Percentiles rank a stretch among this genome's conserved stretches.
Conservation (phyloP, 2,329 filamentous ascomycete genomes). For the Colletotrichum incanum region DNA sequence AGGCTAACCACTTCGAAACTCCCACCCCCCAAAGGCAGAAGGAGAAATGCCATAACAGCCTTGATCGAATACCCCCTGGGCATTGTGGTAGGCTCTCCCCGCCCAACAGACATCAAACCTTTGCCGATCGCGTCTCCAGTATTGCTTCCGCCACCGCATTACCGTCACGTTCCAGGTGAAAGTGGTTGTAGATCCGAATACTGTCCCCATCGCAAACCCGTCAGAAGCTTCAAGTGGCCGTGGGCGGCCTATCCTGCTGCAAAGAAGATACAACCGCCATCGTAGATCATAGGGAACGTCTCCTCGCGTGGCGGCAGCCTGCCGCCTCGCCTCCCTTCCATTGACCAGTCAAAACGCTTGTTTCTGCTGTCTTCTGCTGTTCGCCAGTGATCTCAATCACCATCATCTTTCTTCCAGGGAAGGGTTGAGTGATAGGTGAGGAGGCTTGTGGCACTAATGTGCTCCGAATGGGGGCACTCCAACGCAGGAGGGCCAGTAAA, state of each 20-base stretch:
- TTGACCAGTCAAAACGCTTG: constrained; percentile 24
- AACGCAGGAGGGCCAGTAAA: not conserved
- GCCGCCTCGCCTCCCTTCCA: constrained; percentile 11
- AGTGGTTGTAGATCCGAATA: constrained; percentile 15
- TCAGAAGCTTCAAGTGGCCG: not conserved
- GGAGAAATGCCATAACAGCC: constrained; percentile 7
- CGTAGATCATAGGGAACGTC: constrained; percentile 15
- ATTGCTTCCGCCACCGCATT: constrained; percentile 6
- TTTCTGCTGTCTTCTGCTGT: constrained; percentile 1
- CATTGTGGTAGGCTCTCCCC: not conserved
- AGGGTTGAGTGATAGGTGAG: not conserved
- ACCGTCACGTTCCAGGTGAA: constrained; percentile 14
- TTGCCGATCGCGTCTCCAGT: constrained; percentile 11
- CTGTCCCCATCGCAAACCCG: not conserved
- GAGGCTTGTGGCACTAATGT: not conserved
- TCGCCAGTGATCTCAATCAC: constrained; percentile 5
- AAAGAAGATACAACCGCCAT: not conserved
- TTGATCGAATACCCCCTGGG: constrained; percentile 2
- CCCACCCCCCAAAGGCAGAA: not conserved
- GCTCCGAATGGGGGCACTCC: not conserved
- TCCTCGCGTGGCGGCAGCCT: not conserved
- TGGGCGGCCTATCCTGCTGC: not conserved
- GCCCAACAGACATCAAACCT: not conserved
- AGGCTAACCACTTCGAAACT: not conserved
- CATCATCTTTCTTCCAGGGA: not conserved